Percentiles rank a stretch among this genome's conserved stretches.
Conservation (phyloP, 805 yeast genomes). For the Candida ulmi region DNA sequence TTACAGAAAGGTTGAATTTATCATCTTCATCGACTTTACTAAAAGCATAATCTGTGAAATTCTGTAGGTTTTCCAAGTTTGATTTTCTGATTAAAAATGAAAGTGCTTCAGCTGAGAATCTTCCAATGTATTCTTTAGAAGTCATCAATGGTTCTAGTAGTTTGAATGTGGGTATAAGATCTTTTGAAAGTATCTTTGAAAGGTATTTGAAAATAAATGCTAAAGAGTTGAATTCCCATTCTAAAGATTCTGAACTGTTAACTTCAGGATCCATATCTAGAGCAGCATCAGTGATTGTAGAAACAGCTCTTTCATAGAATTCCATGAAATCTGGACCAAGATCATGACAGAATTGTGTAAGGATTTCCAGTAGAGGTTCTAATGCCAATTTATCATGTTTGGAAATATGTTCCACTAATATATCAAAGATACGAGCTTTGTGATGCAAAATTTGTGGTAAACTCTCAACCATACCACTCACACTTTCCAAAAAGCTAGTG, state of each 20-base stretch:
- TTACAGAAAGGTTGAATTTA: constrained; percentile 52
- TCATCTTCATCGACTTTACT: constrained; percentile 32
- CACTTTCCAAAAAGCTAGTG: constrained; percentile 52
- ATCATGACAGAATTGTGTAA: constrained; percentile 87
- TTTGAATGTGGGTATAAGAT: constrained; percentile 65
- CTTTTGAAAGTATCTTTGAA: constrained; percentile 54
- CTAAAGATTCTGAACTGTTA: constrained; percentile 55
- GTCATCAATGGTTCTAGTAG: constrained; percentile 59
- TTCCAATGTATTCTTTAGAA: constrained; percentile 58
- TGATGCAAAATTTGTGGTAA: constrained; percentile 79
- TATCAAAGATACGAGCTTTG: constrained; percentile 51
- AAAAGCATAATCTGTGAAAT: constrained; percentile 41
- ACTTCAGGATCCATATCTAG: constrained; percentile 37
- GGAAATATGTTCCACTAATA: constrained; percentile 40
- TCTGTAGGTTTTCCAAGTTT: constrained; percentile 37
- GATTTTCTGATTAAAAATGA: constrained; percentile 78
- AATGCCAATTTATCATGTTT: constrained; percentile 63
- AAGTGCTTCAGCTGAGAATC: constrained; percentile 87
- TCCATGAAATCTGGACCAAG: constrained; percentile 85
- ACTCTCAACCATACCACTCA: constrained; percentile 54
- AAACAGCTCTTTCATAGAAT: constrained; percentile 52
- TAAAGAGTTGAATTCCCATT: constrained; percentile 77
- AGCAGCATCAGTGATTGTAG: constrained; percentile 45
- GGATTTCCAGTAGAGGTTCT: constrained; percentile 74
- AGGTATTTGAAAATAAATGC: constrained; percentile 90